Evolutionary conservation across 2,329 filamentous ascomycete genomes (phyloP).

Genomic region (Penicillium hesseltinei): DNA sequence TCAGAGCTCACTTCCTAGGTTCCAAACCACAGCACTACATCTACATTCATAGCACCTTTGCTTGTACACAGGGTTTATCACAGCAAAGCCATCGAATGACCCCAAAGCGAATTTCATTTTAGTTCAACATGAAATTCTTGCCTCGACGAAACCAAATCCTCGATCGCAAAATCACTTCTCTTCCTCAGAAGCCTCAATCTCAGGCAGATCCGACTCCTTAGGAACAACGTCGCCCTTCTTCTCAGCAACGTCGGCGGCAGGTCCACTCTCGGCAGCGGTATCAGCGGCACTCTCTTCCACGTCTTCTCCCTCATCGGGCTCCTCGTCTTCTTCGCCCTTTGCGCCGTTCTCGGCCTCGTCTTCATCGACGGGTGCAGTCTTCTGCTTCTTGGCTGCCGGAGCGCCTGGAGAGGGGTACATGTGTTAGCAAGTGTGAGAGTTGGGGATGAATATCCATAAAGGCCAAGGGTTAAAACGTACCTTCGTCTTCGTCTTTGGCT

Average conservation of each 20-base stretch:
- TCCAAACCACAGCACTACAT: not conserved
- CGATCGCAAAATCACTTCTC: slow-evolving; percentile 6
- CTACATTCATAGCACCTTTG: not conserved
- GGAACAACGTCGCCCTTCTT: slow-evolving; percentile 32
- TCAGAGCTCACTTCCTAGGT: not conserved
- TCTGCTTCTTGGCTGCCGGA: slow-evolving; percentile 34
- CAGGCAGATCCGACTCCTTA: slow-evolving; percentile 30
- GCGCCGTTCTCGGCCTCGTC: slow-evolving; percentile 20
- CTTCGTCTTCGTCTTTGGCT: slow-evolving; percentile 19
- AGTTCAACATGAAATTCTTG: not conserved
- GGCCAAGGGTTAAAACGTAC: slow-evolving; percentile 10
- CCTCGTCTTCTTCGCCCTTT: slow-evolving; percentile 21
- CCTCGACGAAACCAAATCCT: too few relatives aligned
- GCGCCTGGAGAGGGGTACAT: slow-evolving; percentile 15
- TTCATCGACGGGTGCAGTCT: slow-evolving; percentile 28
- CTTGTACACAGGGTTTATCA: not conserved
- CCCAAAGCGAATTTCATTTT: not conserved
- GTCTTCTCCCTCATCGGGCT: slow-evolving; percentile 18
- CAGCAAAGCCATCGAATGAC: not conserved
- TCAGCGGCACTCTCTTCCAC: slow-evolving; percentile 28
- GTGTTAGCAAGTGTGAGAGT: not conserved
- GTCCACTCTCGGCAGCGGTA: slow-evolving; percentile 34
- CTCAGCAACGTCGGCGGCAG: slow-evolving; percentile 35
- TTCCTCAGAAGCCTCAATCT: slow-evolving; percentile 34
- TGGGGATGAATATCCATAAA: not conserved